A percentile compares a stretch with the other conserved stretches of the same genome.
Evolutionary conservation across 2,329 filamentous ascomycete genomes (phyloP).

Genomic region (Decorospora gaudefroyi): DNA sequence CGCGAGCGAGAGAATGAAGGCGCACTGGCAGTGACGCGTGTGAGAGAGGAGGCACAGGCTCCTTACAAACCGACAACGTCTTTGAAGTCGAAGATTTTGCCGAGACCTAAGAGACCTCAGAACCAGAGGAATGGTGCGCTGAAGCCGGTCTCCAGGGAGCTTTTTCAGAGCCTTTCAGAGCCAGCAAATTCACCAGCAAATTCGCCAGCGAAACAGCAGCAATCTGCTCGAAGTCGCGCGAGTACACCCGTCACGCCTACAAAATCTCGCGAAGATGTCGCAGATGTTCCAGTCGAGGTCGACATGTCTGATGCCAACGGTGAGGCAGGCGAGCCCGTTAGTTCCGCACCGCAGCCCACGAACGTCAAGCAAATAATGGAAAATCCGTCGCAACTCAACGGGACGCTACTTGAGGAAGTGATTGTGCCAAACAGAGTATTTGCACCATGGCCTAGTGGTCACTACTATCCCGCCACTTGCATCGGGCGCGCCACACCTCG

Average conservation of each 20-base stretch:
- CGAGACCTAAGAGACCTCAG: slow-evolving; percentile 21
- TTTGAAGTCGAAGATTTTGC: slow-evolving; percentile 28
- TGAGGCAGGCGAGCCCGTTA: slow-evolving; percentile 28
- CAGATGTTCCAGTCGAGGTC: slow-evolving; percentile 15
- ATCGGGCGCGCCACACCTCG: slow-evolving; percentile 52
- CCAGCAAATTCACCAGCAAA: slow-evolving; percentile 24
- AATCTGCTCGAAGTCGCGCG: slow-evolving; percentile 3
- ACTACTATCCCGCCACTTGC: slow-evolving; percentile 65
- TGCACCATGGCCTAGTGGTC: slow-evolving; percentile 61
- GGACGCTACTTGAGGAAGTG: slow-evolving; percentile 27
- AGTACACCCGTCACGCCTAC: slow-evolving; percentile 22
- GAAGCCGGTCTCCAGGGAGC: slow-evolving; percentile 34
- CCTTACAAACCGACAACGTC: slow-evolving; percentile 26
- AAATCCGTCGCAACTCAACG: slow-evolving; percentile 13
- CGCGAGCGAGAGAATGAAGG: slow-evolving; percentile 44
- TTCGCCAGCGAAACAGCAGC: slow-evolving; percentile 9
- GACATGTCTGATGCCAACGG: slow-evolving; percentile 28
- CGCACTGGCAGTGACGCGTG: slow-evolving; percentile 35
- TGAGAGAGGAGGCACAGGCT: slow-evolving; percentile 23
- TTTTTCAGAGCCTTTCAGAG: slow-evolving; percentile 28
- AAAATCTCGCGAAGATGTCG: background rate
- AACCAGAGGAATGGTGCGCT: slow-evolving; percentile 33
- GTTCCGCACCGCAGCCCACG: slow-evolving; percentile 18
- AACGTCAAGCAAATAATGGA: slow-evolving; percentile 9
- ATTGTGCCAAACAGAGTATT: slow-evolving; percentile 60